Evolutionary conservation across 2,329 filamentous ascomycete species (phyloP), one percentile per base, ranked within the genome.

Genomic region (Cercospora sesami): DNA sequence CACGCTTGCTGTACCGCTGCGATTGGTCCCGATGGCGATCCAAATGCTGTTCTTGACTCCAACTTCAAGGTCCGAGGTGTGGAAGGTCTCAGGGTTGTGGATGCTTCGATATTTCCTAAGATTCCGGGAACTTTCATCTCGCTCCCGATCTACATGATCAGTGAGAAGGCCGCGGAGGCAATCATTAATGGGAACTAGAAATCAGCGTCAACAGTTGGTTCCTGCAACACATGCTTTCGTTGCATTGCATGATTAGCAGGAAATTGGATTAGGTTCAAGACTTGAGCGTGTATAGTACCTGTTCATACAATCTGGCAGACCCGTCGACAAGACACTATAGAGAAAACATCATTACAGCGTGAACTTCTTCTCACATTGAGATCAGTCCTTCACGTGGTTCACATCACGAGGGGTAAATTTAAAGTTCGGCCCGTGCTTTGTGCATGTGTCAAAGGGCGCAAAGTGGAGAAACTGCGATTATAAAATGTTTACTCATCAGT

Each of bases 81-180:
- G 0, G 76, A 81, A 0, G 83, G 84, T 0, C 75, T 90, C 60
- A 80, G 88, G 26, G 87, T 90, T 3, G 88, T 90, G 0, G 88
- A 90, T 78, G 88, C 86, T 0, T 85, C 82, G 26, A 81, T 86
- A 0, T 90, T 86, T 66, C 85, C 86, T 0, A 80, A 80, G 63
- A 86, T 85, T 63, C 86, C 86, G 0, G 87, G 86, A 4, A 84
- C 80, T 63, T 87, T 85, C 71, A 81, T 84, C 28, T 80, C 82
- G 4, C 75, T 84, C 0, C 81, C 86, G 0, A 83, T 83, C 0
- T 87, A 86, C 70, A 86, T 89, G 76, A 79, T 86, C 5, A 82
- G 81, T 1, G 87, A 90, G 80, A 90, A 89, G 80, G 87, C 87
- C 0, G 84, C 86, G 2, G 86, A 88, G 76, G 83, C 83, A 5